Evolutionary conservation across 257 asterid genomes (phyloP), one percentile per base, ranked within the genome.

Genomic region (Fraxinus pennsylvanica): DNA sequence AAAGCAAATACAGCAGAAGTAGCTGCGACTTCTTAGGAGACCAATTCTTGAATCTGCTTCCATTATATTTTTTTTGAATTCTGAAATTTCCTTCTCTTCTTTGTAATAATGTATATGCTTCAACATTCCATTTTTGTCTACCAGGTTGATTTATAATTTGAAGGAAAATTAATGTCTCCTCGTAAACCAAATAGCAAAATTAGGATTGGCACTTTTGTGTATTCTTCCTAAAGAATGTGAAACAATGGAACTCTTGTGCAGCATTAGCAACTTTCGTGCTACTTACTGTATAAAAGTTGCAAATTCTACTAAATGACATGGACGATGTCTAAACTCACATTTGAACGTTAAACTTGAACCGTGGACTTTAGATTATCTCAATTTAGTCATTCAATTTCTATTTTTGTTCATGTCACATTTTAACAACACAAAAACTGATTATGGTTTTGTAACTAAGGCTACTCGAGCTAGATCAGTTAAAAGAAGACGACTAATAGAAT

Each of bases 21-120:
- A 73, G 90, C 83, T 84, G 89, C 94, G 80, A 84, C 94, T 14
- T 82, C 87, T 27, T 90, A 87, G 85, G 83, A 79, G 77, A 77
- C 74, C 68, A 75, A 80, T 74, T 82, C 70, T 80, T 78, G 38
- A 74, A 43, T 63, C 52, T 78, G 73, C 52, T 66, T 29, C 54
- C 74, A n/a, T 45, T 72, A 66, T 52, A 74, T 27, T 71, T 36
- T 36, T 63, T 63, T 63, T 22, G 1, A 59, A 8, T 59, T 63
- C n/a, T 63, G 33, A 22, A 21, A 22, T 61, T 61, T 25, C 22
- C 22, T 22, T 21, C 9, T 9, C 12, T 22, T 61, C 25, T 21
- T 63, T 61, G 35, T 25, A 63, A 22, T 61, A 61, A 25, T 22
- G 68, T 61, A 61, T 63, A 63, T 63, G 69, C 69, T 25, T 63